A percentile compares a stretch with the other conserved stretches of the same genome.
Conservation (phyloP, 1,284 basidiomycete species). For the Malassezia slooffiae region DNA sequence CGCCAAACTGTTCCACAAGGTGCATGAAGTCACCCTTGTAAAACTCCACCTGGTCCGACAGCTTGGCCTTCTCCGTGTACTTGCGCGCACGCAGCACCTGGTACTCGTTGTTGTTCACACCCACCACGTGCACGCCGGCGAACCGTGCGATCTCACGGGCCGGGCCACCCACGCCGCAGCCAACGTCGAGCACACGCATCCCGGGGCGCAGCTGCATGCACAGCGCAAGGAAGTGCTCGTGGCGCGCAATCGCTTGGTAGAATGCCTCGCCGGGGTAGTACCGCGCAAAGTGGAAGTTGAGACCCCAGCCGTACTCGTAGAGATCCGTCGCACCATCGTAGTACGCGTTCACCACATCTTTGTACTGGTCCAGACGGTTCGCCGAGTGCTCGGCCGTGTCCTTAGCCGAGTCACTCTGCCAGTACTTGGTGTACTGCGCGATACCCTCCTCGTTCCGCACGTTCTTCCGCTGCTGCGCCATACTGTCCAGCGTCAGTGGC, state of each 20-base stretch:
- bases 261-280: constrained; percentile 95
- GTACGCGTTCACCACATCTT: constrained; percentile 90
- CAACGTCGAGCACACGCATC: constrained; percentile 94
- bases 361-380: constrained; percentile 72
- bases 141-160: constrained; percentile 90
- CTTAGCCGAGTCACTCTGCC: constrained; percentile 71
- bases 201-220: constrained; percentile 55
- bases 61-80: constrained; percentile 69
- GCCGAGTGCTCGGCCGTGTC: constrained; percentile 62
- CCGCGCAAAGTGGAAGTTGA: constrained; percentile 94
- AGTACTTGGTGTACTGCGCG: constrained; percentile 82
- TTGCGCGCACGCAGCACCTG: constrained; percentile 74
- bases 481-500: too few species aligned
- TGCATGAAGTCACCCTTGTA: constrained; percentile 76
- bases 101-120: constrained; percentile 94
- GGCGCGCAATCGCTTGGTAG: constrained; percentile 67
- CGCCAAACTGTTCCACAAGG: constrained; percentile 78
- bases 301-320: constrained; percentile 90
- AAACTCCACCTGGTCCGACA: constrained; percentile 65
- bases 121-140: constrained; percentile 72
- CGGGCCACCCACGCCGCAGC: constrained; percentile 94
- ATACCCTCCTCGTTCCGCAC: constrained; percentile 72
- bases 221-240: constrained; percentile 92
- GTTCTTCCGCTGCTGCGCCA: too few species aligned
- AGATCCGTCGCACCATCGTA: constrained; percentile 93